Percentiles rank a stretch among this genome's conserved stretches.
Conservation (phyloP, 805 yeast genomes). For the Metschnikowia matae region DNA sequence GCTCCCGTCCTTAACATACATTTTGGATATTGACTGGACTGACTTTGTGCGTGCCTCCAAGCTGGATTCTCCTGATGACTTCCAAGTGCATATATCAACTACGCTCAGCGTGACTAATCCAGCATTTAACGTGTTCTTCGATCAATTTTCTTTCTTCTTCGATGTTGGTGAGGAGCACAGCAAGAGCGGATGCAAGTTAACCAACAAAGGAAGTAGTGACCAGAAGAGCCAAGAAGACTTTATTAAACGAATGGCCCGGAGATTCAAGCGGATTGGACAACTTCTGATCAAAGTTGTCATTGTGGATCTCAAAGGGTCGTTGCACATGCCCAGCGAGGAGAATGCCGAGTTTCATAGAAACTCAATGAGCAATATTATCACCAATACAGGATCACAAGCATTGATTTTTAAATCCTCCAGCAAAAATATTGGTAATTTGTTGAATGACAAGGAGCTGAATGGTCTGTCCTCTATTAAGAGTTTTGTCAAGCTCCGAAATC, state of each 20-base stretch:
- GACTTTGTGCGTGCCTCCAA: constrained; percentile 20
- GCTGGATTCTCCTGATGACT: constrained; percentile 5
- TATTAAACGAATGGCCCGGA: neutral
- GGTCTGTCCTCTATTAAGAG: constrained; percentile 17
- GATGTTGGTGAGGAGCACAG: constrained; percentile 2
- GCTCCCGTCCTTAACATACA: constrained; percentile 33
- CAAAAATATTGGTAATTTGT: constrained; percentile 17
- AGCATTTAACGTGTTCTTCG: constrained; percentile 33
- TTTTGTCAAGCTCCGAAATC: constrained; percentile 28
- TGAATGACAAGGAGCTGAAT: constrained; percentile 3
- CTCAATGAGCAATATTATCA: constrained; percentile 25
- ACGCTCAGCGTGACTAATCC: constrained; percentile 32
- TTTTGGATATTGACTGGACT: constrained; percentile 20
- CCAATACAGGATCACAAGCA: constrained; percentile 21
- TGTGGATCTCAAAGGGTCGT: constrained; percentile 26
- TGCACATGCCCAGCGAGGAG: constrained; percentile 28
- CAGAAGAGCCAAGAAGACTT: neutral
- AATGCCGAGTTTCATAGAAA: constrained; percentile 16
- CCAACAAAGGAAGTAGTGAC: neutral
- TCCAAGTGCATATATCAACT: constrained; percentile 16
- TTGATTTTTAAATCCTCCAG: constrained; percentile 28
- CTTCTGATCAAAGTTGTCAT: constrained; percentile 23
- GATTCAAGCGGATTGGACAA: neutral
- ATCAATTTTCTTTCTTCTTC: constrained; percentile 27
- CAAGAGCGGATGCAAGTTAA: neutral